Percentiles rank a stretch among this genome's conserved stretches.
These are phyloP conservation scores for Phanerodontia chrysosporium DNA, from an alignment of 768 basidiomycete species.

Conservation along the genomic window DNA sequence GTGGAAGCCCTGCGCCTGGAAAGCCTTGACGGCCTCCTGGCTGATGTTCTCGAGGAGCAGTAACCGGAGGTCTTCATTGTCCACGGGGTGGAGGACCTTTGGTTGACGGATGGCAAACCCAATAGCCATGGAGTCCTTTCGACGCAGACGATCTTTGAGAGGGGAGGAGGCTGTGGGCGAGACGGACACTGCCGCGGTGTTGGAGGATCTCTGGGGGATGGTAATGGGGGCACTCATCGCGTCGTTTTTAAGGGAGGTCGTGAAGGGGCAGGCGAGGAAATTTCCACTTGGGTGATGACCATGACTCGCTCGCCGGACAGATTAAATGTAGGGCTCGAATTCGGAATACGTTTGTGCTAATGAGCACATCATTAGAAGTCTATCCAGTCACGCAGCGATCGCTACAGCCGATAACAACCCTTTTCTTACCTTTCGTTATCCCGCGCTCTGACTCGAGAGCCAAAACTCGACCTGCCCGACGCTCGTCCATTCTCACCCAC, in stretches of 20 bases:
- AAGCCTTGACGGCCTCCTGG: constrained; percentile 76
- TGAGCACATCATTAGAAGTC: constrained; percentile 11
- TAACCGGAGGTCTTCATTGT: constrained; percentile 76
- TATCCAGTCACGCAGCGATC: background rate
- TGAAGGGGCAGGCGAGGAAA: background rate
- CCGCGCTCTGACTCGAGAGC: background rate
- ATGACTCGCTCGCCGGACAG: background rate
- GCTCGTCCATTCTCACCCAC: background rate
- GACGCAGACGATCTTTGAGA: constrained; percentile 24
- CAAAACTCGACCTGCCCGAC: background rate
- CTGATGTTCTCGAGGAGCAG: constrained; percentile 95
- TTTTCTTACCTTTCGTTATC: background rate
- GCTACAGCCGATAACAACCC: background rate
- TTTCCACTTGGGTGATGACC: background rate
- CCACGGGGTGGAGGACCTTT: constrained; percentile 75
- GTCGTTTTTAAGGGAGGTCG: background rate
- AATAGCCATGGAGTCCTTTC: constrained; percentile 13
- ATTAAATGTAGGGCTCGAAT: constrained; percentile 1
- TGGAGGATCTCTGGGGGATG: constrained; percentile 32
- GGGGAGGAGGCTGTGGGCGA: constrained; percentile 46
- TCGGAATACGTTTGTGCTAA: constrained; percentile 12
- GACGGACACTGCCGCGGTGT: constrained; percentile 40
- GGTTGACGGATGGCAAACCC: constrained; percentile 43
- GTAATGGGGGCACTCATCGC: constrained; percentile 48
- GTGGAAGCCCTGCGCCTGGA: constrained; percentile 81